Evolutionary conservation across 805 yeast genomes (phyloP).

Genomic region (Pichia heedii): DNA sequence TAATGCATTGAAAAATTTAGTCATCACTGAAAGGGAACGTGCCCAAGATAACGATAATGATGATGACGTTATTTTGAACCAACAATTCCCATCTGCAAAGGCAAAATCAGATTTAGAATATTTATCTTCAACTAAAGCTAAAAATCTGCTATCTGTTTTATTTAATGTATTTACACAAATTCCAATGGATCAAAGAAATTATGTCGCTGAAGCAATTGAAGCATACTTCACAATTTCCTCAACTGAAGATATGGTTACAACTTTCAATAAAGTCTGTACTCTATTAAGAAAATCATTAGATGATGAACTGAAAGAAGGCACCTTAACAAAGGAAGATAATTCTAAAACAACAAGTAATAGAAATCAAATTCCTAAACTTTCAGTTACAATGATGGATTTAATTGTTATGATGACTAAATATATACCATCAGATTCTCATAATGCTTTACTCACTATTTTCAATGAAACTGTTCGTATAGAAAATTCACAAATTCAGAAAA

Average conservation of each 20-base stretch:
- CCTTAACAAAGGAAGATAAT: slow-evolving; percentile 22
- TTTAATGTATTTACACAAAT: slow-evolving; percentile 93
- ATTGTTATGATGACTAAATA: slow-evolving; percentile 81
- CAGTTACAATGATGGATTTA: slow-evolving; percentile 86
- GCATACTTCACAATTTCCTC: slow-evolving; percentile 65
- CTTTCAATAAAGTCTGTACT: slow-evolving; percentile 81
- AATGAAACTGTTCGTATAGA: slow-evolving; percentile 50
- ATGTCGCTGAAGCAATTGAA: slow-evolving; percentile 78
- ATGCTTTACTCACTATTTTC: slow-evolving; percentile 72
- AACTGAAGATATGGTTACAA: slow-evolving; percentile 54
- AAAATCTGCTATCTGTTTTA: slow-evolving; percentile 75
- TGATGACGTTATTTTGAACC: slow-evolving; percentile 50
- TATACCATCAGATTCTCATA: slow-evolving; percentile 61
- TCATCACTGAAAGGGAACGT: slow-evolving; percentile 40
- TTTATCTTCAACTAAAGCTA: slow-evolving; percentile 49
- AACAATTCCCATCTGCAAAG: slow-evolving; percentile 49
- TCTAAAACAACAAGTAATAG: slow-evolving; percentile 25
- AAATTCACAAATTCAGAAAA: slow-evolving; percentile 72
- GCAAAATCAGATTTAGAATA: slow-evolving; percentile 53
- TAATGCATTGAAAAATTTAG: slow-evolving; percentile 67
- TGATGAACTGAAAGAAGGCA: slow-evolving; percentile 34
- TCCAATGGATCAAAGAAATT: slow-evolving; percentile 72
- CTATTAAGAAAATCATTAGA: slow-evolving; percentile 69
- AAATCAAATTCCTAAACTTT: slow-evolving; percentile 39
- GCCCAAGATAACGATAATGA: slow-evolving; percentile 53